Conservation (phyloP, 495 filamentous ascomycete genomes). For the Aspergillus ostianus region DNA sequence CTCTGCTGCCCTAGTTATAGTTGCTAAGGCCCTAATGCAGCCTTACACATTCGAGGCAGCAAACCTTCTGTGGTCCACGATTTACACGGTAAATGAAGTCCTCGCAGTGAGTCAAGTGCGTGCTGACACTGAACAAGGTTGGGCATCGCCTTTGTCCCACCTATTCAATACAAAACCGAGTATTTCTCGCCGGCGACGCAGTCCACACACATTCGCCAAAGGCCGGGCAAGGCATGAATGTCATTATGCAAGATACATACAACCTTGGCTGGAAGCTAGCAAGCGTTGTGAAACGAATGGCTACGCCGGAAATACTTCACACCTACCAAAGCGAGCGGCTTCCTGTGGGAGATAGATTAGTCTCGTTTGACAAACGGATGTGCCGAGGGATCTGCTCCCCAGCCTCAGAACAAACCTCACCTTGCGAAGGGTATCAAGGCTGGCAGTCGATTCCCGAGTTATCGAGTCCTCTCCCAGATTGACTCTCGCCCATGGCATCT, state of each 20-base stretch:
- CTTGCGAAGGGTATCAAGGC: constrained; percentile 35
- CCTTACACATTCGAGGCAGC: constrained; percentile 45
- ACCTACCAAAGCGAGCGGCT: constrained; percentile 64
- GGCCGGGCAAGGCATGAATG: constrained; percentile 73
- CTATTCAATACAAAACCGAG: constrained; percentile 55
- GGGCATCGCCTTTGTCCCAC: constrained; percentile 61
- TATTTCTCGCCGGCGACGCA: constrained; percentile 33
- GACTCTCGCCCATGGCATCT: constrained; percentile 34
- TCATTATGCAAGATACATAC: constrained; percentile 58
- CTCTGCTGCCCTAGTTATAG: constrained; percentile 3
- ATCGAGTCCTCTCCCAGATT: constrained; percentile 38
- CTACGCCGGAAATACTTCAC: constrained; percentile 47
- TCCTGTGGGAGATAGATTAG: constrained; percentile 59
- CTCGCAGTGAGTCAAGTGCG: not conserved
- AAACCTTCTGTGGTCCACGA: constrained; percentile 11
- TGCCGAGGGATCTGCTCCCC: constrained; percentile 20
- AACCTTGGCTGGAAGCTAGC: constrained; percentile 74
- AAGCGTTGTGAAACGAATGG: constrained; percentile 51
- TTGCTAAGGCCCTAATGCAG: constrained; percentile 52
- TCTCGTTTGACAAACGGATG: constrained; percentile 59
- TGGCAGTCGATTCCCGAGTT: constrained; percentile 47
- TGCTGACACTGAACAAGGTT: constrained; percentile 35
- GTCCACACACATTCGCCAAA: constrained; percentile 64
- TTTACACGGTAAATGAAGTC: constrained; percentile 9
- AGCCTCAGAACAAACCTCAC: constrained; percentile 16